Evolutionary conservation across 2,329 filamentous ascomycete species (phyloP).

Genomic region (Cytospora piceae): DNA sequence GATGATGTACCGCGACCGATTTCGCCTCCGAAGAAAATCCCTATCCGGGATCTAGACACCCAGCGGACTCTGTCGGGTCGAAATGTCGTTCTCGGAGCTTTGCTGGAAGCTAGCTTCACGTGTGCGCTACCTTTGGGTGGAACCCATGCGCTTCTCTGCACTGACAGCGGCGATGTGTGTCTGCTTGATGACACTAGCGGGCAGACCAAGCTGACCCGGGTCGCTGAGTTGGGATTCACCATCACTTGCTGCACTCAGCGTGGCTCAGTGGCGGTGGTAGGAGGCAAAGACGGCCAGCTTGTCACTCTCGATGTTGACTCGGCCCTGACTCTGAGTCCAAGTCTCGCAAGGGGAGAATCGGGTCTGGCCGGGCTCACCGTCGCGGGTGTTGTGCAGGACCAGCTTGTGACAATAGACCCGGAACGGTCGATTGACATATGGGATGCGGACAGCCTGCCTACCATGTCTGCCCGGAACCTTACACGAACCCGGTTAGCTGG

Average conservation of each 20-base stretch:
- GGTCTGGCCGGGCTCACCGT: slow-evolving; percentile 58
- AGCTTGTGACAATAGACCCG: slow-evolving; percentile 75
- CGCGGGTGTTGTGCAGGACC: slow-evolving; percentile 68
- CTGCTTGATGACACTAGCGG: slow-evolving; percentile 77
- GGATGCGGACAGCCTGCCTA: slow-evolving; percentile 51
- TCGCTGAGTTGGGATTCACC: slow-evolving; percentile 68
- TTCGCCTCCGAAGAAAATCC: slow-evolving; percentile 68
- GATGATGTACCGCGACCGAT: slow-evolving; percentile 62
- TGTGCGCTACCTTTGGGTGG: slow-evolving; percentile 74
- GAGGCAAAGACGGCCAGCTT: slow-evolving; percentile 67
- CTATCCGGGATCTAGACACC: slow-evolving; percentile 47
- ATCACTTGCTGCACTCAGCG: slow-evolving; percentile 69
- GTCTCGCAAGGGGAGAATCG: not conserved
- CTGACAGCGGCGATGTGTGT: slow-evolving; percentile 88
- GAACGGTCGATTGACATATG: slow-evolving; percentile 75
- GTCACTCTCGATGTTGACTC: slow-evolving; percentile 48
- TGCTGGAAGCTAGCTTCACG: slow-evolving; percentile 85
- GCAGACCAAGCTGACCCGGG: slow-evolving; percentile 69
- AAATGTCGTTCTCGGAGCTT: slow-evolving; percentile 80
- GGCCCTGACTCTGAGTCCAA: not conserved
- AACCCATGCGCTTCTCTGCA: slow-evolving; percentile 78
- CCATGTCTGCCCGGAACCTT: slow-evolving; percentile 42
- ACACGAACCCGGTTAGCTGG: slow-evolving; percentile 63
- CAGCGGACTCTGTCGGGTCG: slow-evolving; percentile 79
- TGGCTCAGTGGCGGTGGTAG: slow-evolving; percentile 65